Evolutionary conservation across 2,329 filamentous ascomycete species (phyloP).

Genomic region (Monosporascus sp.): DNA sequence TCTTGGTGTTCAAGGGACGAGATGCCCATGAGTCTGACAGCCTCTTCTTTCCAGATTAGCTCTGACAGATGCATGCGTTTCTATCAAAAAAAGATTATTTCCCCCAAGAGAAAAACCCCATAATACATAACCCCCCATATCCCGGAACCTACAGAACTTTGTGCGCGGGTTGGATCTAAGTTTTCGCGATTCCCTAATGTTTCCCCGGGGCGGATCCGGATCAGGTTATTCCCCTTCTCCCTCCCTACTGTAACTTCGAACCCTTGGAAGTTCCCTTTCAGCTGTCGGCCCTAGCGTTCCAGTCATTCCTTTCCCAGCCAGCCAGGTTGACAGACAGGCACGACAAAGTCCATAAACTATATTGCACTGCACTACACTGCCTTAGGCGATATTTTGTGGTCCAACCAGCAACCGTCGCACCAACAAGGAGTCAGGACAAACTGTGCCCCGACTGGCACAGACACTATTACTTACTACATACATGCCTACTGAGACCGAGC

Average conservation of each 20-base stretch:
- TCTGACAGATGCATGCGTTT: background rate
- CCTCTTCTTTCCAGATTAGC: background rate
- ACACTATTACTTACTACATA: too few species aligned
- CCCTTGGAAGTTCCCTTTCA: background rate
- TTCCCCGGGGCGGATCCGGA: slow-evolving; percentile 10
- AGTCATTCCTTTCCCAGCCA: slow-evolving; percentile 1
- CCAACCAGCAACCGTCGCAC: slow-evolving; percentile 8
- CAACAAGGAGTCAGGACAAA: slow-evolving; percentile 13
- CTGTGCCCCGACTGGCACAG: background rate
- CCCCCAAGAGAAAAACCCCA: too few species aligned
- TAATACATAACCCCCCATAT: too few species aligned
- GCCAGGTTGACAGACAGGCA: too few species aligned
- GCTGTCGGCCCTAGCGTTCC: too few species aligned
- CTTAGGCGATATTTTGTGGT: too few species aligned
- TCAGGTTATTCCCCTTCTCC: slow-evolving; percentile 4
- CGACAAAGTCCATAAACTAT: too few species aligned
- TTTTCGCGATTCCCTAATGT: slow-evolving; percentile 2
- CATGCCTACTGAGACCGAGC: too few species aligned
- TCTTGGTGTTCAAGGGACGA: background rate
- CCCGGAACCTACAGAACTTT: too few species aligned
- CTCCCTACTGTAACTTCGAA: slow-evolving; percentile 2
- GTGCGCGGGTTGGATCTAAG: background rate
- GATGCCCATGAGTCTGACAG: background rate
- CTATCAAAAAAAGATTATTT: background rate
- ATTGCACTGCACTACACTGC: too few species aligned